A percentile compares a stretch with the other conserved stretches of the same genome.
Conservation (phyloP, 1,139 yeast species). For the Kodamaea plutei region DNA sequence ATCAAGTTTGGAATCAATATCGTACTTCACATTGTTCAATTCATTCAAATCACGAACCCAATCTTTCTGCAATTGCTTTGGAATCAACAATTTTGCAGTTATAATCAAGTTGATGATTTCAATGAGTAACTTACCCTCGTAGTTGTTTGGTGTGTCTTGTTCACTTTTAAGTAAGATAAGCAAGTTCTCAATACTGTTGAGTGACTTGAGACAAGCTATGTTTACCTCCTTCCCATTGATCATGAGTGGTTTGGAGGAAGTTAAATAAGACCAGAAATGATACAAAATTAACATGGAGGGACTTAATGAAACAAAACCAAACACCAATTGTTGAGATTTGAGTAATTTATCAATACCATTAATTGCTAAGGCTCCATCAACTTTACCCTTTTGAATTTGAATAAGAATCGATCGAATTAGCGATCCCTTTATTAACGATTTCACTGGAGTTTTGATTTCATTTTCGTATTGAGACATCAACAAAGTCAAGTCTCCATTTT, state of each 20-base stretch:
- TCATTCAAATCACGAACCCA: conserved; percentile 59
- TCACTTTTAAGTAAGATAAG: conserved; percentile 24
- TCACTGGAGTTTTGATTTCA: conserved; percentile 69
- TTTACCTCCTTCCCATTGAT: conserved; percentile 39
- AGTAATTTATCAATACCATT: conserved; percentile 86
- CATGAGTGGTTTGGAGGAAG: conserved; percentile 34
- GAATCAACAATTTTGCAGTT: conserved; percentile 46
- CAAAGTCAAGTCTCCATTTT: conserved; percentile 71
- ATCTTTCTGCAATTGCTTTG: conserved; percentile 40
- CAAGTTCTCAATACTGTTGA: conserved; percentile 58
- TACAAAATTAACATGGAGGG: conserved; percentile 68
- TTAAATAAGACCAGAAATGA: conserved; percentile 29
- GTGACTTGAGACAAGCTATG: conserved; percentile 43
- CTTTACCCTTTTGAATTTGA: conserved; percentile 91
- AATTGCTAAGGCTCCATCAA: conserved; percentile 88
- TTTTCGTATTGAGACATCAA: conserved; percentile 77
- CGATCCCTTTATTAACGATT: conserved; percentile 60
- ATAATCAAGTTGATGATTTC: conserved; percentile 54
- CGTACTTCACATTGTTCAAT: conserved; percentile 31
- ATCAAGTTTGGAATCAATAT: conserved; percentile 31
- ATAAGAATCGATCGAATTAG: conserved; percentile 74
- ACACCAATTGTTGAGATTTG: conserved; percentile 87
- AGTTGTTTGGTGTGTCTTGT: conserved; percentile 9
- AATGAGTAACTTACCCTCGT: conserved; percentile 52
- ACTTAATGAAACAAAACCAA: conserved; percentile 84